Conservation (phyloP, 2,329 filamentous ascomycete genomes). For the Venturia effusa region DNA sequence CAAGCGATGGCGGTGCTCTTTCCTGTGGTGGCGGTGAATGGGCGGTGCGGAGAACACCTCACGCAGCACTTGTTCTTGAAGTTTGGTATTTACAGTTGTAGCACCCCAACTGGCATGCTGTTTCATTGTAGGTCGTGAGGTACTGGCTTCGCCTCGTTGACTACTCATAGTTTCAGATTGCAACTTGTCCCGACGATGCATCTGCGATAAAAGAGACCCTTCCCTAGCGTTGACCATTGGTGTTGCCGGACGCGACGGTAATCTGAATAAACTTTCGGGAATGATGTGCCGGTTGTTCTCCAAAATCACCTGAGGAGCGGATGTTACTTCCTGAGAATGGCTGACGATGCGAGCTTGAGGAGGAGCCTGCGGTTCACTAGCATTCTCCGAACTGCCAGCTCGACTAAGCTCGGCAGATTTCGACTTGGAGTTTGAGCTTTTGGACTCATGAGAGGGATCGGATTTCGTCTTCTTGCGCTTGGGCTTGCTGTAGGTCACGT, state of each 20-base stretch:
- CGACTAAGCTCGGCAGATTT: constrained; percentile 12
- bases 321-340: constrained; percentile 65
- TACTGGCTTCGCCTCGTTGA: constrained; percentile 14
- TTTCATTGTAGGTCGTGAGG: constrained; percentile 32
- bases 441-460: neutral
- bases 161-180: neutral
- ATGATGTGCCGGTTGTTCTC: constrained; percentile 92
- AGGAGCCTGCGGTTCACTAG: neutral
- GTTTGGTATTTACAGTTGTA: constrained; percentile 76
- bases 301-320: constrained; percentile 82
- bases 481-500: constrained; percentile 84
- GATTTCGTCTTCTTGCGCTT: constrained; percentile 43
- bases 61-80: constrained; percentile 84
- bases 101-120: constrained; percentile 65
- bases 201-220: constrained; percentile 21
- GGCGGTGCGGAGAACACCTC: constrained; percentile 82
- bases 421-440: constrained; percentile 8
- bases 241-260: constrained; percentile 35
- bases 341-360: constrained; percentile 46
- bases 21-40: constrained; percentile 56
- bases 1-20: constrained; percentile 2
- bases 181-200: constrained; percentile 19
- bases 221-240: constrained; percentile 18
- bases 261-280: constrained; percentile 68
- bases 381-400: constrained; percentile 9